Conservation (phyloP, 2,329 filamentous ascomycete genomes). For the Cordyceps pruinosa region DNA sequence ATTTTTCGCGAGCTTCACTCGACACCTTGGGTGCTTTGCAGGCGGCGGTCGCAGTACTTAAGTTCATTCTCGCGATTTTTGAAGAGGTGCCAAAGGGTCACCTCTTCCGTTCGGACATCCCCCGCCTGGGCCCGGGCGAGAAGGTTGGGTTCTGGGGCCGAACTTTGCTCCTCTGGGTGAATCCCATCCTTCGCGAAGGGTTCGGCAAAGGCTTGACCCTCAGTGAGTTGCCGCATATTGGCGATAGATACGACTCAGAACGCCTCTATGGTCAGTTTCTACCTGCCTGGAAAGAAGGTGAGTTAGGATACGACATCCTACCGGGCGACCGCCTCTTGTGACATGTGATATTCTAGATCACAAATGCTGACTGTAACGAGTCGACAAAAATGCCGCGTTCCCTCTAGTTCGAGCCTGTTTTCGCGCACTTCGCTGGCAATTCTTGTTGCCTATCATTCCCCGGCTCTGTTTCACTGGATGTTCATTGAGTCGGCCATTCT, state of each 20-base stretch:
- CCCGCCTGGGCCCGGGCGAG: constrained; percentile 15
- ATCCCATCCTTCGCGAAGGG: neutral
- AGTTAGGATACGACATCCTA: too few species aligned
- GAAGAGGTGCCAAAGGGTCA: constrained; percentile 26
- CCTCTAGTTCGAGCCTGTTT: neutral
- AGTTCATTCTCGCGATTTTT: constrained; percentile 22
- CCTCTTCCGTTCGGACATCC: neutral
- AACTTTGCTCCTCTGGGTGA: neutral
- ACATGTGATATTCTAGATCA: too few species aligned
- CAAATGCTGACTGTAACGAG: too few species aligned
- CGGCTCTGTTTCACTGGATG: constrained; percentile 1
- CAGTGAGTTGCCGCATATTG: neutral
- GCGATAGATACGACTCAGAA: neutral
- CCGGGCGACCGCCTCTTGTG: too few species aligned
- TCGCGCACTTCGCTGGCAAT: neutral
- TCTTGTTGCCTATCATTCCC: neutral
- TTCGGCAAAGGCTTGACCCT: neutral
- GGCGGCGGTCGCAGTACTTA: constrained; percentile 20
- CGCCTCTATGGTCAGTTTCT: neutral
- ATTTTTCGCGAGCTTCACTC: constrained; percentile 24
- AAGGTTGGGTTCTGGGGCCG: constrained; percentile 16
- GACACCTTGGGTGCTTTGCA: constrained; percentile 21
- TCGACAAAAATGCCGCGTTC: neutral
- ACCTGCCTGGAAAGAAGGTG: neutral
- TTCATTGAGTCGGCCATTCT: constrained; percentile 3